A percentile compares a stretch with the other conserved stretches of the same genome.
Conservation (phyloP, 805 yeast species). For the Wickerhamiella azymoides region DNA sequence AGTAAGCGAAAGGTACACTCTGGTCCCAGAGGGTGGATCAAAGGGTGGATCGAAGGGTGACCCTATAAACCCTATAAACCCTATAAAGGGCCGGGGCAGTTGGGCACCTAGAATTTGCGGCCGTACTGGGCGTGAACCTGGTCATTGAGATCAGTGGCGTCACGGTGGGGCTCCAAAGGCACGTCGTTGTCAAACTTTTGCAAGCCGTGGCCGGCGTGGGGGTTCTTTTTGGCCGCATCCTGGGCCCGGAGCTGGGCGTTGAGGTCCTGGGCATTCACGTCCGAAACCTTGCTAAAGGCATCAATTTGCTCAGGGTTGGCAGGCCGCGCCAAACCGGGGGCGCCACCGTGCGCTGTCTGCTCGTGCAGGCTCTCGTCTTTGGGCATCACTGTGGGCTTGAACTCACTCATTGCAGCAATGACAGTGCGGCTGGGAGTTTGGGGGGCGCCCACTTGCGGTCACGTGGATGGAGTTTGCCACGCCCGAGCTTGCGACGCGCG, state of each 20-base stretch:
- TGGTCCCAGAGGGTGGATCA: too few relatives aligned
- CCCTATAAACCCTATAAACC: not conserved
- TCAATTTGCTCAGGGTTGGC: conserved; percentile 46
- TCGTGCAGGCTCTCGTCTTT: conserved; percentile 17
- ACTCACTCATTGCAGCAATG: conserved; percentile 14
- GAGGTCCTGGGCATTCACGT: conserved; percentile 45
- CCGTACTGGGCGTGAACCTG: conserved; percentile 23
- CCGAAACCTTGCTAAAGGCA: conserved; percentile 45
- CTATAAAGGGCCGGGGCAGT: too few relatives aligned
- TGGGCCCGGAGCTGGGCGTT: conserved; percentile 31
- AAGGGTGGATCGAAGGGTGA: too few relatives aligned
- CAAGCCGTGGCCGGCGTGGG: conserved; percentile 5
- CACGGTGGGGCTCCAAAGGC: conserved; percentile 41
- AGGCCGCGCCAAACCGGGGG: conserved; percentile 64
- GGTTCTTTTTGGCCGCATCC: conserved; percentile 40
- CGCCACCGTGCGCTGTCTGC: conserved; percentile 29
- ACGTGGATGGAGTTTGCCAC: not conserved
- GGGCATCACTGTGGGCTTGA: conserved; percentile 25
- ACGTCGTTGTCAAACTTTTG: conserved; percentile 48
- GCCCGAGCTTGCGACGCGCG: too few relatives aligned
- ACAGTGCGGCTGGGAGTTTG: not conserved
- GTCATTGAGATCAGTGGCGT: conserved; percentile 27
- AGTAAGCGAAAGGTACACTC: too few relatives aligned
- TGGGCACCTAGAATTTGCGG: conserved; percentile 21
- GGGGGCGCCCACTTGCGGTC: not conserved